These are phyloP conservation scores for Malassezia vespertilionis DNA, from an alignment of 1,284 basidiomycete species.

Conservation along the genomic window DNA sequence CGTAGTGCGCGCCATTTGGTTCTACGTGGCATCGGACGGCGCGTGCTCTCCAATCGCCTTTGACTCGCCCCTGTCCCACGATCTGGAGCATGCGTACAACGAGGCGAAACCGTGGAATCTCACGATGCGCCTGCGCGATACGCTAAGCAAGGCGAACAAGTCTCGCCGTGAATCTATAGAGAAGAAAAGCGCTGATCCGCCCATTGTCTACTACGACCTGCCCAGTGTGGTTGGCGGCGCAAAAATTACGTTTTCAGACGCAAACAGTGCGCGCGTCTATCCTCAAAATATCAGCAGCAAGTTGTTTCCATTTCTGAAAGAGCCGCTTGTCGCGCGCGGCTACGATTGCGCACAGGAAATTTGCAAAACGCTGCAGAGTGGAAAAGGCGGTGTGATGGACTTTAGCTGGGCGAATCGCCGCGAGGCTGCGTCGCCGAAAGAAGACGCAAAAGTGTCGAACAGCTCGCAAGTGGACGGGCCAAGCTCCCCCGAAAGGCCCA, in stretches of 20 bases:
- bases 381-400: too few relatives aligned
- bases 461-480: too few relatives aligned
- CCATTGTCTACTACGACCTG: slow-evolving; percentile 21
- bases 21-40: slow-evolving; percentile 43
- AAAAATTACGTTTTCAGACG: slow-evolving; percentile 36
- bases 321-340: slow-evolving; percentile 34
- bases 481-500: too few relatives aligned
- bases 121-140: slow-evolving; percentile 3
- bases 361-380: too few relatives aligned
- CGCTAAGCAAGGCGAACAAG: slow-evolving; percentile 9
- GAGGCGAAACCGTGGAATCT: slow-evolving; percentile 45
- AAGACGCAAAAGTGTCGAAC: too few relatives aligned
- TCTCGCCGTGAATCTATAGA: too few relatives aligned
- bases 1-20: slow-evolving; percentile 47
- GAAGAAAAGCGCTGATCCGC: slow-evolving; percentile 27
- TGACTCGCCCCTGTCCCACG: slow-evolving; percentile 35
- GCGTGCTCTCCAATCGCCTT: slow-evolving; percentile 36
- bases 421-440: too few relatives aligned
- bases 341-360: slow-evolving; percentile 29
- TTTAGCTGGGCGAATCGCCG: too few relatives aligned
- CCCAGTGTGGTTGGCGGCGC: slow-evolving; percentile 38
- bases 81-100: slow-evolving; percentile 46
- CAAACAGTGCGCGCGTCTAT: slow-evolving; percentile 46
- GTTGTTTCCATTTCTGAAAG: slow-evolving; percentile 33
- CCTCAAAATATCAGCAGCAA: slow-evolving; percentile 26